Percentiles rank a stretch among this genome's conserved stretches.
phyloP scores from a whole-genome alignment of 106 monocot genomes.

The Allium sativum region DNA sequence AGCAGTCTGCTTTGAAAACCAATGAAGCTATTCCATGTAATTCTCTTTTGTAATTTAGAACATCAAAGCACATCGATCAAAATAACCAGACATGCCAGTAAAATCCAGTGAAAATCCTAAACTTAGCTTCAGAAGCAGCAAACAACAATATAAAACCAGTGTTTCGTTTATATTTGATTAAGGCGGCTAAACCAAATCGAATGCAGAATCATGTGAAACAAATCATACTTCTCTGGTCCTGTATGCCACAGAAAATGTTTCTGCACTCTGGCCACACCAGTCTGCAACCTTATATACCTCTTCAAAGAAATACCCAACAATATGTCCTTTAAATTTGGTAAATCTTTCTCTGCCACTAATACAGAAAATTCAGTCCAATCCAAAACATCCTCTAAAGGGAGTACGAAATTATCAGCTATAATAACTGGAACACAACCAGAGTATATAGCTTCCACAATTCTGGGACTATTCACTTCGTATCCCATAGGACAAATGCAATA shows the following conservation, averaged over 20 bases:
- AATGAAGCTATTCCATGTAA: no score
- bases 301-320: constrained; percentile 41
- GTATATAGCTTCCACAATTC: constrained; percentile 91
- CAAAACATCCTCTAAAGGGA: constrained; percentile 73
- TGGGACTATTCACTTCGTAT: constrained; percentile 88
- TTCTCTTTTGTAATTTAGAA: neutral
- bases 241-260: constrained; percentile 86
- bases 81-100: neutral
- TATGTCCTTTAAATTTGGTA: constrained; percentile 64
- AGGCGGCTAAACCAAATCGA: constrained; percentile 84
- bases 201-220: constrained; percentile 95
- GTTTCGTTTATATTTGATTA: constrained; percentile 35
- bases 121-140: neutral
- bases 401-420: constrained; percentile 71
- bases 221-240: constrained; percentile 68
- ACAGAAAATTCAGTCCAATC: constrained; percentile 85
- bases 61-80: neutral
- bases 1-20: no score
- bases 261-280: constrained; percentile 53
- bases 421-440: constrained; percentile 92
- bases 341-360: constrained; percentile 73
- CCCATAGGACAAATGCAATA: constrained; percentile 96
- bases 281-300: constrained; percentile 53
- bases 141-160: constrained; percentile 8
- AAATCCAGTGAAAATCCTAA: no score